Base-by-base conservation (phyloP, 2,329 filamentous ascomycete species). In the Fusarium zealandicum region DNA sequence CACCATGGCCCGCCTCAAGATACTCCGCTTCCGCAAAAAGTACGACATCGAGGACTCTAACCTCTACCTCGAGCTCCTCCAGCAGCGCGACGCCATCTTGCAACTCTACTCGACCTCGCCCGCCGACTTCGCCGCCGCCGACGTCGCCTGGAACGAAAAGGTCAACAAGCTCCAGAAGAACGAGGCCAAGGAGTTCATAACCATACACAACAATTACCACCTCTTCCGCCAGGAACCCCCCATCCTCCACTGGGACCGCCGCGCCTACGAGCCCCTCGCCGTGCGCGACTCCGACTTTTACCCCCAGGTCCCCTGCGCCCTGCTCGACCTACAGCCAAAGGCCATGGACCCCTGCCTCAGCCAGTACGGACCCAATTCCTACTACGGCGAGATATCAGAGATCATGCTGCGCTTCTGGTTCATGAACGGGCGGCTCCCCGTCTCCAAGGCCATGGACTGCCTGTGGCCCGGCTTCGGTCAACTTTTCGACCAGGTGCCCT, bases 321-420 rank as follows among this genome's bases (percentile, higher is more conserved):
- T 93, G 4, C 70, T 92, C 13, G 89, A 92, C 69, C 76, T 91
- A 53, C 82, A 87, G 60, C 89, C 90, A 4, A 80, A 81, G 61
- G 69, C 77, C 3, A 73, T 80, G 55, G 77, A 80, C 62, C 77
- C 75, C 1, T 63, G 83, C 2, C 65, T 87, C 16, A 77, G 77
- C 6, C 69, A 81, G 47, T 72, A 73, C 47, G 80, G 81, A 0
- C 70, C 74, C 2, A 73, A 72, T 2, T 72, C 65, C 20, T 76
- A 75, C 33, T 68, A 75, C 1, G 81, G 78, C 37, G 81, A 84
- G 63, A 73, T 77, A 9, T 80, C 85, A 17, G 80, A 85, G 32
- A 66, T 84, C n/a, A 72, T 77, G 66, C 68, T 75, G 38, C 73
- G 69, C 28, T 70, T 60, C 51, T 75, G 70, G 72, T 75, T n/a